Evolutionary conservation across 1,139 yeast genomes (phyloP).

Genomic region (Saccharomycopsis crataegensis): DNA sequence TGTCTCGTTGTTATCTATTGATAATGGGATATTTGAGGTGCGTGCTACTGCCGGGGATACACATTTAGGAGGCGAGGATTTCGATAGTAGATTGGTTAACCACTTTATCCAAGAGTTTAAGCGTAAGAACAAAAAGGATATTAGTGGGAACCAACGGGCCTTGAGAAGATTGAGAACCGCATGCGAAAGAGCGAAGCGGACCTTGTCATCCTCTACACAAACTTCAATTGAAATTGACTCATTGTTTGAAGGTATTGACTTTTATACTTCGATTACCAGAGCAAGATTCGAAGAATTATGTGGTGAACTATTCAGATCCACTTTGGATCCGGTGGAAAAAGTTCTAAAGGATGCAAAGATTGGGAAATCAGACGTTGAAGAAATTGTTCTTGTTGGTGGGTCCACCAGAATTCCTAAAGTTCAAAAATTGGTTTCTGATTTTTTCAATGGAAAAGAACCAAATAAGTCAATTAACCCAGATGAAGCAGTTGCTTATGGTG

Average conservation of each 20-base stretch:
- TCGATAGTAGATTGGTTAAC: conserved; percentile 80
- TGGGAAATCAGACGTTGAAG: conserved; percentile 74
- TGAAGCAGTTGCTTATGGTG: conserved; percentile 99
- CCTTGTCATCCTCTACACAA: conserved; percentile 79
- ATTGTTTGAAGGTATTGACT: conserved; percentile 71
- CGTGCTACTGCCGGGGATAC: conserved; percentile 92
- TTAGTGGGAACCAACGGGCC: conserved; percentile 56
- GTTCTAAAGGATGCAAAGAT: conserved; percentile 76
- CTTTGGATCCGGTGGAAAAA: conserved; percentile 80
- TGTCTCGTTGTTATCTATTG: conserved; percentile 81
- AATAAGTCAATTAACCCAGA: conserved; percentile 81
- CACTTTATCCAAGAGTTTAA: conserved; percentile 79
- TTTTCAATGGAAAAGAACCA: conserved; percentile 86
- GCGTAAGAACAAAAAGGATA: conserved; percentile 80
- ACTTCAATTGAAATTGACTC: conserved; percentile 84
- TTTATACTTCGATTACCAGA: conserved; percentile 77
- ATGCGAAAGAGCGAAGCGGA: conserved; percentile 95
- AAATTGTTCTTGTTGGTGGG: conserved; percentile 87
- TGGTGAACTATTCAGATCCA: conserved; percentile 78
- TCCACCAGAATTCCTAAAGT: conserved; percentile 93
- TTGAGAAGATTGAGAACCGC: conserved; percentile 88
- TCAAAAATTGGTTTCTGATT: conserved; percentile 78
- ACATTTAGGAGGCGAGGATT: conserved; percentile 94
- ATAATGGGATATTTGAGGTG: conserved; percentile 92
- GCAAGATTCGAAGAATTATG: conserved; percentile 87